phyloP scores from a whole-genome alignment of 2,329 filamentous ascomycete genomes.

The Alternaria alternata region DNA sequence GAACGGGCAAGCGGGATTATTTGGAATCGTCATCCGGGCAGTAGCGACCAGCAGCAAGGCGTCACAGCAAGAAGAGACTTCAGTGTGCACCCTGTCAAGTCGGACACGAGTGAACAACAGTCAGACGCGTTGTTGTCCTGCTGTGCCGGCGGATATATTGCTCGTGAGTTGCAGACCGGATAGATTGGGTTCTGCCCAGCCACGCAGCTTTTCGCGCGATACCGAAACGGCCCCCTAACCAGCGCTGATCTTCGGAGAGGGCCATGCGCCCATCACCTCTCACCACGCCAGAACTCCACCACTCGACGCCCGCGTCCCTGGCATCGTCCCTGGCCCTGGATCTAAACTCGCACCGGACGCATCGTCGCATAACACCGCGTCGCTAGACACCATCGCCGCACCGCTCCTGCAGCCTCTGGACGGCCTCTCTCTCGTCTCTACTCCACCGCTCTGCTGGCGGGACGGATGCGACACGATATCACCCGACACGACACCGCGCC shows the following conservation, averaged over 20 bases:
- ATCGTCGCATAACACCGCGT: conserved; percentile 35
- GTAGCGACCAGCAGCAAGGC: not conserved
- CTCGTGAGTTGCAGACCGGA: conserved; percentile 12
- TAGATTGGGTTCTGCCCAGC: conserved; percentile 30
- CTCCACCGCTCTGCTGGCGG: conserved; percentile 37
- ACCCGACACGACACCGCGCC: conserved; percentile 37
- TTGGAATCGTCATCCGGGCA: conserved; percentile 19
- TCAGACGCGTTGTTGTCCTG: not conserved
- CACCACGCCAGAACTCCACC: conserved; percentile 35
- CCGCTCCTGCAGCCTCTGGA: conserved; percentile 34
- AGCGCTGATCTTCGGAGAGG: conserved; percentile 31
- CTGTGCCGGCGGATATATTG: conserved; percentile 4
- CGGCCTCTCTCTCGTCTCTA: conserved; percentile 22
- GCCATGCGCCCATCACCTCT: conserved; percentile 37
- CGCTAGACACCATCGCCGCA: conserved; percentile 28
- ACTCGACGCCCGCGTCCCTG: conserved; percentile 36
- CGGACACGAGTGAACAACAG: not conserved
- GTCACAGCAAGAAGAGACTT: not conserved
- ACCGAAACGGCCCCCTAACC: conserved; percentile 33
- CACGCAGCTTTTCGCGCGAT: conserved; percentile 33
- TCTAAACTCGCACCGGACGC: conserved; percentile 36
- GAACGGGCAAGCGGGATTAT: conserved; percentile 16
- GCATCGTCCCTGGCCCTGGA: conserved; percentile 35
- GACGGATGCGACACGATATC: conserved; percentile 48
- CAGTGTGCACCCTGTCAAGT: not conserved